Evolutionary conservation across 306 rosid genomes (phyloP), one percentile per base, ranked within the genome.

Genomic region (Cercis canadensis): DNA sequence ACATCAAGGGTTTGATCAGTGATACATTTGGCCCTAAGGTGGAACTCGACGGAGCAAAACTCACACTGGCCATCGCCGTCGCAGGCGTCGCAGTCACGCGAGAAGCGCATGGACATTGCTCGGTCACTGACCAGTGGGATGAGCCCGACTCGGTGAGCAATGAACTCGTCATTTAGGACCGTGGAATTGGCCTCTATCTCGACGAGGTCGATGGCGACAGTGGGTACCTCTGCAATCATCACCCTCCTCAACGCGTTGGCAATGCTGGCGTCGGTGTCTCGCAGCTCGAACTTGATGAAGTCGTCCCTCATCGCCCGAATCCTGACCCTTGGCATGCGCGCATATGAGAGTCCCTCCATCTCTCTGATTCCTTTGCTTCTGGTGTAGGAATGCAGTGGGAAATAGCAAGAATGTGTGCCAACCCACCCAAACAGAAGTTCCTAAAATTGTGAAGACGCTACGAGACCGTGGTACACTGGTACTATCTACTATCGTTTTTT

Each of bases 191-290:
- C 86, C 57, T 86, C 87, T 33, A 82, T 86, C 54, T 86, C 90
- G 3, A 86, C 87, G 0, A 86, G 83, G 75, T 87, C 88, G 57
- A 87, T 87, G 75, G 91, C 88, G 19, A 87, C 67, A 33, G 88
- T 87, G 19, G 91, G 91, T 1, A 87, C 86, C 80, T 84, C 91
- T 11, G 91, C 85, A 39, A 87, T 81, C 91, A 87, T 87, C 55
- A 87, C 85, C 29, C 91, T 88, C 4, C 91, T 81, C 14, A 87
- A 84, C 11, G 87, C 91, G 62, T 87, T 87, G 59, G 91, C 91
- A 50, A 87, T 58, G 73, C 87, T 83, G 0, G 75, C 87, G 67
- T 87, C 87, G 3, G 91, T 87, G 67, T 87, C 91, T 9, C 81
- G 81, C 2, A 87, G 87, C 87, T 87, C 91, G 67, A 87, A 84